Evolutionary conservation across 441 rosid genomes (phyloP), one percentile per base, ranked within the genome.

Genomic region (Croton setiger): DNA sequence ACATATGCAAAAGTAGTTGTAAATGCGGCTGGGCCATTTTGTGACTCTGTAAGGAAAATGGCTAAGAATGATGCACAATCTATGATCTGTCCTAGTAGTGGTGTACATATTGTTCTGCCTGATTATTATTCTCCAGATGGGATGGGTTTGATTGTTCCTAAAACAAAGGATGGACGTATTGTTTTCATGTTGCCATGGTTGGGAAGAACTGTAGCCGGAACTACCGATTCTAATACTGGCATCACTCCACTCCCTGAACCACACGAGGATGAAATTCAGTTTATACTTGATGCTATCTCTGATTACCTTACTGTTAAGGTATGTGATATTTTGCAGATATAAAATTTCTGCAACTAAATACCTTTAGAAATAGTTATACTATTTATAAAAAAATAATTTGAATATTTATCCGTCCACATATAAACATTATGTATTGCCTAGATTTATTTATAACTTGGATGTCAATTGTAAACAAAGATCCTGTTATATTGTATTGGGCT

Each of bases 41-140:
- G 98, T 72, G 98, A 94, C 68, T 79, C 95, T 54, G 74, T 94
- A 58, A 83, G 98, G 86, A 87, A 86, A 80, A 81, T 94, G 92
- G 96, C 84, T 55, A 78, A 86, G 71, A 77, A 80, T 79, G 88
- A 85, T 72, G 86, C 75, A 49, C 85, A 80, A 71, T 77, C 86
- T 20, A 91, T 94, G 84, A 94, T 94, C 78, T 88, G 87, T 74
- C 97, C 98, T 43, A 93, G 96, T 82, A 94, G 97, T 67, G 97
- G 98, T 62, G 97, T 94, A 31, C 98, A 91, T 79, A 69, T 91
- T 21, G 84, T 94, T 72, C 92, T 94, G 51, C 98, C 98, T 67
- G 98, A 94, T 76, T 94, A 91, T 79, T 93, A 94, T 81, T 94
- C 98, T 72, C 98, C 97, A 0, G 93, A 94, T 72, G 97, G 98